Evolutionary conservation across 495 filamentous ascomycete genomes (phyloP).

Genomic region (Hyaloscypha finlandica): DNA sequence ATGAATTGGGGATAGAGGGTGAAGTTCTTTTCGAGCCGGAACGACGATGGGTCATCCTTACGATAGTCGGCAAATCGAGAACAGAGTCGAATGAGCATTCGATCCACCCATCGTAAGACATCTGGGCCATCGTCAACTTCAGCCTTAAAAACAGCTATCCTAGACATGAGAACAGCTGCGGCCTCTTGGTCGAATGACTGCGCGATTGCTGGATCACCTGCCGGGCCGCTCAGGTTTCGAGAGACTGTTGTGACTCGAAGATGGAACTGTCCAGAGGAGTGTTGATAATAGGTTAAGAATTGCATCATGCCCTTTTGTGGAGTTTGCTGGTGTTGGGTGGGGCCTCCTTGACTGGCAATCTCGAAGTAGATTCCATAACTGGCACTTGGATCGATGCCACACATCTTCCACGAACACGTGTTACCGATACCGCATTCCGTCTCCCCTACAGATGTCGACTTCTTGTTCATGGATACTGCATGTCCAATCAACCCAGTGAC

Average conservation of each 20-base stretch:
- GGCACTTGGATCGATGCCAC: conserved; percentile 88
- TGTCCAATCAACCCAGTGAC: conserved; percentile 98
- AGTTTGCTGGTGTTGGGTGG: conserved; percentile 80
- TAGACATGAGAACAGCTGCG: conserved; percentile 95
- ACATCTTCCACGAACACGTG: conserved; percentile 99
- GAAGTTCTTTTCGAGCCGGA: conserved; percentile 98
- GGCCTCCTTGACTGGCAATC: conserved; percentile 91
- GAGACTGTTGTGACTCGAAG: conserved; percentile 93
- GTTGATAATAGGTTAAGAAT: conserved; percentile 98
- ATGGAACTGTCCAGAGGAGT: conserved; percentile 94
- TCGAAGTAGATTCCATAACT: conserved; percentile 98
- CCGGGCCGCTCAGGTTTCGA: conserved; percentile 87
- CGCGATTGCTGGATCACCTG: conserved; percentile 94
- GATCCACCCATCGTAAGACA: conserved; percentile 96
- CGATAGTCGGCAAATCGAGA: conserved; percentile 97
- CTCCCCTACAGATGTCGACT: conserved; percentile 94
- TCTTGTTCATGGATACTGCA: conserved; percentile 95
- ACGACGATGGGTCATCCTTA: conserved; percentile 97
- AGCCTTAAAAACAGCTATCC: conserved; percentile 98
- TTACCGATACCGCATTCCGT: conserved; percentile 99
- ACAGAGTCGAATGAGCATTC: conserved; percentile 97
- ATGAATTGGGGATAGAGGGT: conserved; percentile 99
- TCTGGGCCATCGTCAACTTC: conserved; percentile 99
- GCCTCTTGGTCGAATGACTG: conserved; percentile 99
- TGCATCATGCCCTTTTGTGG: conserved; percentile 96